Base-by-base conservation (phyloP, 208 protist species). In the Leishmania lainsoni region DNA sequence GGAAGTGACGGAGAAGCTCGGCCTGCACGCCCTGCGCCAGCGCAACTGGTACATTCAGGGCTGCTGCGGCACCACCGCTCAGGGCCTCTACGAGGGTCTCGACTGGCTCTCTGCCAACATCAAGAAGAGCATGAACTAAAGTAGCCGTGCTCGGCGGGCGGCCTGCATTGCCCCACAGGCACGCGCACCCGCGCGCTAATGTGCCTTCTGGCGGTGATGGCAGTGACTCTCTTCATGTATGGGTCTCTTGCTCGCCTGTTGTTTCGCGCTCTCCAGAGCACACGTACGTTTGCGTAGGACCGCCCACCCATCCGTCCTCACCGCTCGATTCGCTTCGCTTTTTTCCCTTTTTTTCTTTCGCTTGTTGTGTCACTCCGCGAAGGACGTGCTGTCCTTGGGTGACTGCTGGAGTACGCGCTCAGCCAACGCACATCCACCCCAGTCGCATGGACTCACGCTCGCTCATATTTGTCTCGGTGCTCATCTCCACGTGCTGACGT, bases 1-100 rank as follows among this genome's bases (percentile, higher is more conserved):
- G 9, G 98, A 99, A 89, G 94, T 99, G 59, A 98, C 95, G 10
- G 98, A 99, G 80, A 98, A 98, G 89, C 92, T 99, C 3, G 97
- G 97, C 10, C 93, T 99, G 56, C 89, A 99, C 54, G 84, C 91
- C 35, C 88, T 99, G 71, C 92, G 92, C 81, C 89, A 99, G 84
- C 96, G 95, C 70, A 95, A 93, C 83, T 99, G 96, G 95, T 98
- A 97, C 86, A 98, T 98, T 81, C 96, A 98, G 79, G 93, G 93
- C 58, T 97, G 93, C 88, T 98, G 95, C 70, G 95, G 95, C 70
- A 96, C 95, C 6, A 97, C 95, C 22, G 95, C 94, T 4, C 94
- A 98, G 76, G 97, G 97, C 26, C 91, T 98, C 39, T 98, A 97
- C 86, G 95, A 98, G 81, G 97, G 95, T 45, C 89, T 98, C 32